A percentile compares a stretch with the other conserved stretches of the same genome.
phyloP scores from a whole-genome alignment of 371 early-diverging fungal species.

The Paraphysoderma sedebokerense region DNA sequence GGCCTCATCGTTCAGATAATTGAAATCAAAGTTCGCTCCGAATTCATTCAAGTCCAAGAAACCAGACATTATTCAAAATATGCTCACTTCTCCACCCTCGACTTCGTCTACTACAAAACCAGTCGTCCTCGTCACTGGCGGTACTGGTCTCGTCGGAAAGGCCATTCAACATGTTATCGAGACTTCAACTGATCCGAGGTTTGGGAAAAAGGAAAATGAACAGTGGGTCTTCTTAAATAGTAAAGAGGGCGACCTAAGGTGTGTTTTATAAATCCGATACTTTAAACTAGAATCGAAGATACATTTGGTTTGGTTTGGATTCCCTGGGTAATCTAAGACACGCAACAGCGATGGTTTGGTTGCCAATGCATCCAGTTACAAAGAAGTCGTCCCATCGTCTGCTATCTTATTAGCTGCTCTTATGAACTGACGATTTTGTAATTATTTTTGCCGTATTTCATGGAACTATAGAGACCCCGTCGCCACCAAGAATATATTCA shows the following conservation, averaged over 20 bases:
- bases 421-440: too few relatives aligned
- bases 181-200: conserved; percentile 34
- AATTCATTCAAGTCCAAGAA: too few relatives aligned
- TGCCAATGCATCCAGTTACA: too few relatives aligned
- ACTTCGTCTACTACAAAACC: neutral
- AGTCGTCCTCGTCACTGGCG: conserved; percentile 59
- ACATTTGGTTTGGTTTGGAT: neutral
- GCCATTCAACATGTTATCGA: conserved; percentile 55
- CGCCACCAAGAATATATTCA: conserved; percentile 46
- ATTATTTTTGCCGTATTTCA: neutral
- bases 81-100: neutral
- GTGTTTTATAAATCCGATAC: conserved; percentile 10
- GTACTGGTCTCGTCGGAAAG: conserved; percentile 64
- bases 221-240: conserved; percentile 56
- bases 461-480: conserved; percentile 28
- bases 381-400: too few relatives aligned
- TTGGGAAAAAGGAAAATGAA: conserved; percentile 42
- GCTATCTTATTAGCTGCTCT: too few relatives aligned
- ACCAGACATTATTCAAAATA: neutral
- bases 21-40: too few relatives aligned
- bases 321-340: too few relatives aligned
- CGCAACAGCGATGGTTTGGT: too few relatives aligned
- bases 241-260: conserved; percentile 71
- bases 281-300: neutral
- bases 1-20: too few relatives aligned